Conservation (phyloP, 306 rosid species). For the Rubus idaeus region DNA sequence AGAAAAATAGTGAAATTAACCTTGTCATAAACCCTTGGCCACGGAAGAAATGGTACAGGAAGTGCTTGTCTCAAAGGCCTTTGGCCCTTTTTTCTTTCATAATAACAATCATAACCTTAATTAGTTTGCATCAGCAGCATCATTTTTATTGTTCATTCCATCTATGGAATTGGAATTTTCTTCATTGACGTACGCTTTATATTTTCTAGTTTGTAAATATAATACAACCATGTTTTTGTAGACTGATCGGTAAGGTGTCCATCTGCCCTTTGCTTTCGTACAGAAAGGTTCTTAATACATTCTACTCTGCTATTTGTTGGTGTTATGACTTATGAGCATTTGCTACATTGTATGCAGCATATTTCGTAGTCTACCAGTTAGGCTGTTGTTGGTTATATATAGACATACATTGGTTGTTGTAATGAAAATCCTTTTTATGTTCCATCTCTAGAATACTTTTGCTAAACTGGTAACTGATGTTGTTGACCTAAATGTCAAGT, state of each 20-base stretch:
- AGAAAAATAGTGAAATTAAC: not conserved
- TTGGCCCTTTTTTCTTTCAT: not conserved
- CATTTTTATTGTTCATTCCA: not conserved
- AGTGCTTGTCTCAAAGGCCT: constrained; percentile 8
- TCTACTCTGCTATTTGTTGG: not conserved
- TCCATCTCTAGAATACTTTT: too few relatives aligned
- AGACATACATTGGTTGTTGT: too few relatives aligned
- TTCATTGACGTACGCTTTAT: not conserved
- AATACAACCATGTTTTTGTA: not conserved
- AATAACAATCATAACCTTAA: constrained; percentile 7
- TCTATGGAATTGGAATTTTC: not conserved
- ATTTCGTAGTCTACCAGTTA: not conserved
- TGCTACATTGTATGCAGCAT: not conserved
- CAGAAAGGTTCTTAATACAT: not conserved
- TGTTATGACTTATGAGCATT: not conserved
- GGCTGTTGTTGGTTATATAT: not conserved
- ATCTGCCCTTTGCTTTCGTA: not conserved
- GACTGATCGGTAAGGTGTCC: not conserved
- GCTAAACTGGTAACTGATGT: too few relatives aligned
- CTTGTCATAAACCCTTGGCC: not conserved
- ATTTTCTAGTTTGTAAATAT: not conserved
- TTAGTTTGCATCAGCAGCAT: not conserved
- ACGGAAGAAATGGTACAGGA: not conserved
- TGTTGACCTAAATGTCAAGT: too few relatives aligned
- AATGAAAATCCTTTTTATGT: not conserved